A percentile compares a stretch with the other conserved stretches of the same genome.
These are phyloP conservation scores for Cercospora sp. DNA, from an alignment of 2,329 filamentous ascomycete species.

Conservation along the genomic window DNA sequence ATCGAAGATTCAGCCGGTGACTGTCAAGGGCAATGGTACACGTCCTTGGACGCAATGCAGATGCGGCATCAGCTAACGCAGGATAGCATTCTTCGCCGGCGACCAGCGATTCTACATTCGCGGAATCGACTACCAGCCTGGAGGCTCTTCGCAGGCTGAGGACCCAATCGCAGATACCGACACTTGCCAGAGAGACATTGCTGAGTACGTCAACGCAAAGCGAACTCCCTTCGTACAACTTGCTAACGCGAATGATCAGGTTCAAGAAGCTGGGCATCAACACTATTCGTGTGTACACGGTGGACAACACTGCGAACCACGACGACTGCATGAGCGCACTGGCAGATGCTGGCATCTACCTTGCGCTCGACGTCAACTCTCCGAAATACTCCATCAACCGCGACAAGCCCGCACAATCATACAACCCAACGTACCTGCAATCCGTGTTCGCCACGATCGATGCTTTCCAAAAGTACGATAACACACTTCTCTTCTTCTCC, in stretches of 20 bases:
- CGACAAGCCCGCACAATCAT: constrained; percentile 68
- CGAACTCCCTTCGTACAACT: neutral
- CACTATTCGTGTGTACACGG: constrained; percentile 87
- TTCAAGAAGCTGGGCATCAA: constrained; percentile 88
- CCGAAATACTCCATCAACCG: constrained; percentile 87
- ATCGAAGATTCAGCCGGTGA: constrained; percentile 55
- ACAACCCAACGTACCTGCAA: constrained; percentile 84
- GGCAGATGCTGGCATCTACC: constrained; percentile 83
- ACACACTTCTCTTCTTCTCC: constrained; percentile 82
- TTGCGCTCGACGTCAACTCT: constrained; percentile 90
- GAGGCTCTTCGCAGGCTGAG: constrained; percentile 60
- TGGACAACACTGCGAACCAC: constrained; percentile 82
- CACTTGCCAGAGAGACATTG: constrained; percentile 76
- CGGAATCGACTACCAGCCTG: constrained; percentile 57
- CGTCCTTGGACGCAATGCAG: too few relatives aligned
- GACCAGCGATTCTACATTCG: constrained; percentile 61
- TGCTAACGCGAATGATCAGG: neutral
- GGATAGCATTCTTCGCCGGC: constrained; percentile 63
- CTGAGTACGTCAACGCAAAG: constrained; percentile 45
- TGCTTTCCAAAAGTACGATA: constrained; percentile 76
- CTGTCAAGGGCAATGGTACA: constrained; percentile 64
- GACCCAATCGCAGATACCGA: constrained; percentile 74
- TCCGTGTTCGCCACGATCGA: constrained; percentile 86
- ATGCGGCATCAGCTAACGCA: constrained; percentile 26
- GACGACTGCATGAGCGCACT: constrained; percentile 81